These are phyloP conservation scores for Bipolaris sorokiniana DNA, from an alignment of 2,329 filamentous ascomycete species.

Conservation along the genomic window DNA sequence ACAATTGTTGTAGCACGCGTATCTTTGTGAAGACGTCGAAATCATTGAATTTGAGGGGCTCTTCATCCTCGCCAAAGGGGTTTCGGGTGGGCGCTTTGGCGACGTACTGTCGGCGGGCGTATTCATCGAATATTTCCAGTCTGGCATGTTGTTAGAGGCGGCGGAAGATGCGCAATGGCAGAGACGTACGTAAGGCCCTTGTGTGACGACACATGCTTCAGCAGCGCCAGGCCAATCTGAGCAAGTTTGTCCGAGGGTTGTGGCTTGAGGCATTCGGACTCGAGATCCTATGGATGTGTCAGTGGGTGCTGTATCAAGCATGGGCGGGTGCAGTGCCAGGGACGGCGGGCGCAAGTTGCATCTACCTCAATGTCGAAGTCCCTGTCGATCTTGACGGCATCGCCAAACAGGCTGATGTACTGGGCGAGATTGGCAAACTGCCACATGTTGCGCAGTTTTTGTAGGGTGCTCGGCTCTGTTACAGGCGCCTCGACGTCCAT, in stretches of 20 bases:
- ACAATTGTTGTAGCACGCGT: slow-evolving; percentile 83
- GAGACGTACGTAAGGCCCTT: slow-evolving; percentile 81
- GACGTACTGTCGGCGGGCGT: slow-evolving; percentile 85
- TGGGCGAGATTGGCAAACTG: slow-evolving; percentile 94
- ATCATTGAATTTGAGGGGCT: slow-evolving; percentile 74
- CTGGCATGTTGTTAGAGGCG: slow-evolving; percentile 55
- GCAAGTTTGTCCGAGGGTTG: slow-evolving; percentile 72
- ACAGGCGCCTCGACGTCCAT: slow-evolving; percentile 58
- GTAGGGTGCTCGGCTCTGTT: slow-evolving; percentile 56
- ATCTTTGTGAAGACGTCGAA: slow-evolving; percentile 86
- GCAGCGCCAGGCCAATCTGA: slow-evolving; percentile 81
- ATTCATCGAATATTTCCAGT: slow-evolving; percentile 88
- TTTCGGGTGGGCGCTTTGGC: slow-evolving; percentile 80
- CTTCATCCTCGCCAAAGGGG: slow-evolving; percentile 81
- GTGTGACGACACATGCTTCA: slow-evolving; percentile 94
- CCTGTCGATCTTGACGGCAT: slow-evolving; percentile 86
- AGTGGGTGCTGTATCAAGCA: slow-evolving; percentile 31
- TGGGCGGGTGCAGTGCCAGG: slow-evolving; percentile 19
- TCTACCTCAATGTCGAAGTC: slow-evolving; percentile 86
- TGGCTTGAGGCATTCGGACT: slow-evolving; percentile 84
- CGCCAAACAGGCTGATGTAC: slow-evolving; percentile 90
- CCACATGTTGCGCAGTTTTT: slow-evolving; percentile 86
- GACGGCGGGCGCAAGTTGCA: slow-evolving; percentile 27
- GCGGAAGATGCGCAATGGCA: background rate
- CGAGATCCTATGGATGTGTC: slow-evolving; percentile 71